Evolutionary conservation across 257 asterid species (phyloP).

Genomic region (Haberlea rhodopensis): DNA sequence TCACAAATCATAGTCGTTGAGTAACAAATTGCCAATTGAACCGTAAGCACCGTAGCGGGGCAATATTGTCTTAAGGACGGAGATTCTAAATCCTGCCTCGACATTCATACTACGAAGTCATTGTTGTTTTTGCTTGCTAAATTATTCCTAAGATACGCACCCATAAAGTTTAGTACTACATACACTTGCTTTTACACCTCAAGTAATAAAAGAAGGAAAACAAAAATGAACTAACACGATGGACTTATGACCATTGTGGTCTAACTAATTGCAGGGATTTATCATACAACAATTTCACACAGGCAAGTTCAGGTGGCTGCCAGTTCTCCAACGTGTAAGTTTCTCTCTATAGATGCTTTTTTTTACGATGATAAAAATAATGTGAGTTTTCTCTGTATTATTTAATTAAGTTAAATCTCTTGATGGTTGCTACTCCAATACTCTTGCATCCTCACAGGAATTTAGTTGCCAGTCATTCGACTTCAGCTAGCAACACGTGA

Average conservation of each 20-base stretch:
- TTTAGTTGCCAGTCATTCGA: conserved; percentile 66
- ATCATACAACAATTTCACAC: conserved; percentile 76
- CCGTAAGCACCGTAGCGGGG: too few species aligned
- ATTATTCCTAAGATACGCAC: too few species aligned
- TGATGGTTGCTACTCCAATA: conserved; percentile 19
- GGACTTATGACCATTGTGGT: background rate
- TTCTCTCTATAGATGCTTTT: background rate
- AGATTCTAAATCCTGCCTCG: too few species aligned
- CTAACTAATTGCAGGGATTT: conserved; percentile 64
- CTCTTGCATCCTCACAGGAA: conserved; percentile 50
- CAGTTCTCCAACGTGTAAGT: conserved; percentile 51
- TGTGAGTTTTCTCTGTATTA: background rate
- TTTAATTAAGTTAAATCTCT: conserved; percentile 1
- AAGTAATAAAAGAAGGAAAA: background rate
- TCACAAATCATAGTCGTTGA: too few species aligned
- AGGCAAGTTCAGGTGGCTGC: conserved; percentile 38
- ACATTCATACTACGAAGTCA: too few species aligned
- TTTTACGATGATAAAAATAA: background rate
- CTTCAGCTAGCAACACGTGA: conserved; percentile 54
- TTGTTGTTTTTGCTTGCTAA: too few species aligned
- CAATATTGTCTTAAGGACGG: too few species aligned
- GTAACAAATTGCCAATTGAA: too few species aligned
- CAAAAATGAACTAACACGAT: background rate
- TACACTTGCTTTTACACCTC: background rate
- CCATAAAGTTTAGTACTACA: too few species aligned